These are phyloP conservation scores for Alternaria sp. DNA, from an alignment of 2,329 filamentous ascomycete genomes.

Conservation along the genomic window DNA sequence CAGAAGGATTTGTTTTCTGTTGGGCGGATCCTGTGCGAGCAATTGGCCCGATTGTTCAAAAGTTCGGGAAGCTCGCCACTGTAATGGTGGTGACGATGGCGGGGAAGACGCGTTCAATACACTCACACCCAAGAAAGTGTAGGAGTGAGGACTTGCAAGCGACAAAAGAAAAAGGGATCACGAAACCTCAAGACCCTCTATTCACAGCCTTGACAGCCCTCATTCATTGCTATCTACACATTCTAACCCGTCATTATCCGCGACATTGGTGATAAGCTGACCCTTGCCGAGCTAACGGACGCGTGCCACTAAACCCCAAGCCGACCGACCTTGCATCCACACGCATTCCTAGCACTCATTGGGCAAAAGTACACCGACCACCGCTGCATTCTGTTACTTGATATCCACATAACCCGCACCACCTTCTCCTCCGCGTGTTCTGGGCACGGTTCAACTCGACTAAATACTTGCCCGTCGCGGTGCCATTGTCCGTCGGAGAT, in stretches of 20 bases:
- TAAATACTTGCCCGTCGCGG: slow-evolving; percentile 48
- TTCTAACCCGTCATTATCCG: slow-evolving; percentile 29
- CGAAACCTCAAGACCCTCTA: slow-evolving; percentile 6
- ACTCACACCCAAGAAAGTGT: slow-evolving; percentile 1
- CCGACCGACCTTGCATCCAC: slow-evolving; percentile 19
- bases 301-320: slow-evolving; percentile 24
- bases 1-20: neutral
- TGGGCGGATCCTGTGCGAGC: neutral
- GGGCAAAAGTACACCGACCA: slow-evolving; percentile 27
- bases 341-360: slow-evolving; percentile 23
- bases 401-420: slow-evolving; percentile 16
- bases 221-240: slow-evolving; percentile 7
- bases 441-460: slow-evolving; percentile 5
- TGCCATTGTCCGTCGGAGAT: slow-evolving; percentile 62
- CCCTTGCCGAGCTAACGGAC: slow-evolving; percentile 14
- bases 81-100: neutral
- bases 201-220: slow-evolving; percentile 7
- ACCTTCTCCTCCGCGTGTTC: slow-evolving; percentile 17
- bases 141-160: neutral
- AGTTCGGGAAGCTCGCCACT: slow-evolving; percentile 8
- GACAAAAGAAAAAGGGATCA: slow-evolving; percentile 11
- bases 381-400: slow-evolving; percentile 27
- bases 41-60: slow-evolving; percentile 1
- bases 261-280: slow-evolving; percentile 18
- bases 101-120: slow-evolving; percentile 1